A percentile compares a stretch with the other conserved stretches of the same genome.
phyloP scores from a whole-genome alignment of 2,329 filamentous ascomycete species.

The Aspergillus ochraceus region DNA sequence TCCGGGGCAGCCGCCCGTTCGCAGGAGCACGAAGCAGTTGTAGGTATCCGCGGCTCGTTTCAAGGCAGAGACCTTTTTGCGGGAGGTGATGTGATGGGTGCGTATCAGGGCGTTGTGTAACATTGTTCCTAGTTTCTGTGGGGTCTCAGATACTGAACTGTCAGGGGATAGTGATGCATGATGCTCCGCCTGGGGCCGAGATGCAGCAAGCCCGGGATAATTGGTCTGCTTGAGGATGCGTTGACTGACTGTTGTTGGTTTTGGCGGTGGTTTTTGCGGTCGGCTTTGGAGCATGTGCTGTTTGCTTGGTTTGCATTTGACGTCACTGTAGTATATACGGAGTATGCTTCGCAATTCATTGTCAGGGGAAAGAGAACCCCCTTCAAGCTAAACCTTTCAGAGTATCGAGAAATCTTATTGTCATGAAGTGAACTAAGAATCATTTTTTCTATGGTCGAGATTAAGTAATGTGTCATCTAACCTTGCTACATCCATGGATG shows the following conservation, averaged over 20 bases:
- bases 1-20: slow-evolving; percentile 68
- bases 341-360: not conserved
- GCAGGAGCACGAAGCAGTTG: slow-evolving; percentile 64
- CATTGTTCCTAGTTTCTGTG: slow-evolving; percentile 10
- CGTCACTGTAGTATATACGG: not conserved
- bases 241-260: too few species aligned
- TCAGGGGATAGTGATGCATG: too few species aligned
- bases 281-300: not conserved
- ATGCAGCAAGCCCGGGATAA: not conserved
- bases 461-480: not conserved
- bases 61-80: slow-evolving; percentile 68
- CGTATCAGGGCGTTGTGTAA: slow-evolving; percentile 65
- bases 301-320: not conserved
- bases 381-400: not conserved
- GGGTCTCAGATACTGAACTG: not conserved
- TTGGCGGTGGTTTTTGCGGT: too few species aligned
- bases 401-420: not conserved
- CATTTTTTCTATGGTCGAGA: not conserved
- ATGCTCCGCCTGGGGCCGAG: too few species aligned
- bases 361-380: not conserved
- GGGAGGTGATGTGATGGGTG: slow-evolving; percentile 79
- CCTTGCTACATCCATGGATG: not conserved
- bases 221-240: not conserved
- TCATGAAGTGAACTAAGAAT: not conserved
- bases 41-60: slow-evolving; percentile 63